Conservation (phyloP, 495 filamentous ascomycete genomes). For the Penicillium riverlandense region DNA sequence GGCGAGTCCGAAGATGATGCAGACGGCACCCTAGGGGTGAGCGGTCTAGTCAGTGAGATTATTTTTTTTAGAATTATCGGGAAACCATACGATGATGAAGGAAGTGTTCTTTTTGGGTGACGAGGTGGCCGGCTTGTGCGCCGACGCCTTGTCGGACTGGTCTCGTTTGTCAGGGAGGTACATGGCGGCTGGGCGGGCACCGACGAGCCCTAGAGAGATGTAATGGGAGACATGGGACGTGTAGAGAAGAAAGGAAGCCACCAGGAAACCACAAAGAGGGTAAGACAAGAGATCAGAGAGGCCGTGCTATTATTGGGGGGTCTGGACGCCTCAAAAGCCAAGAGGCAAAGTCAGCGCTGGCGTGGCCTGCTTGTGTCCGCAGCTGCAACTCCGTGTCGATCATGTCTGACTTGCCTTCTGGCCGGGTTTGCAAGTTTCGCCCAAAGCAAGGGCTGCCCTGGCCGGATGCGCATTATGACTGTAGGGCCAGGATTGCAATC, state of each 20-base stretch:
- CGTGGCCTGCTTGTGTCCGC: not conserved
- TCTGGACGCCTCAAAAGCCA: too few species aligned
- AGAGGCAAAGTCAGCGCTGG: too few species aligned
- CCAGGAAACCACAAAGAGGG: not conserved
- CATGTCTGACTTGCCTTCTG: not conserved
- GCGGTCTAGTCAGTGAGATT: conserved; percentile 1
- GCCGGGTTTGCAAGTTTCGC: not conserved
- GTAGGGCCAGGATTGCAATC: too few species aligned
- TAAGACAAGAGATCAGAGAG: not conserved
- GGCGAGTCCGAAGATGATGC: conserved; percentile 31
- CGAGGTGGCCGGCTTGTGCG: too few species aligned
- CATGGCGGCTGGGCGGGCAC: conserved; percentile 12
- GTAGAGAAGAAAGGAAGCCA: conserved; percentile 1
- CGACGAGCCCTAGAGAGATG: conserved; percentile 12
- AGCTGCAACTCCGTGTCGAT: not conserved
- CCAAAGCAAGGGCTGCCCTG: too few species aligned
- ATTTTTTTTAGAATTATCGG: not conserved
- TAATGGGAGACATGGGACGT: conserved; percentile 9
- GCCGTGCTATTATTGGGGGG: not conserved
- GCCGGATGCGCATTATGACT: too few species aligned
- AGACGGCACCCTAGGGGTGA: conserved; percentile 20
- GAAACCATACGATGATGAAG: conserved; percentile 19
- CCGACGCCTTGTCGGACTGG: not conserved
- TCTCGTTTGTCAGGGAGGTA: conserved; percentile 21
- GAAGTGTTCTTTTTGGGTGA: conserved; percentile 12